These are phyloP conservation scores for Conticribra weissflogii DNA, from an alignment of 108 stramenopile species.

Conservation along the genomic window DNA sequence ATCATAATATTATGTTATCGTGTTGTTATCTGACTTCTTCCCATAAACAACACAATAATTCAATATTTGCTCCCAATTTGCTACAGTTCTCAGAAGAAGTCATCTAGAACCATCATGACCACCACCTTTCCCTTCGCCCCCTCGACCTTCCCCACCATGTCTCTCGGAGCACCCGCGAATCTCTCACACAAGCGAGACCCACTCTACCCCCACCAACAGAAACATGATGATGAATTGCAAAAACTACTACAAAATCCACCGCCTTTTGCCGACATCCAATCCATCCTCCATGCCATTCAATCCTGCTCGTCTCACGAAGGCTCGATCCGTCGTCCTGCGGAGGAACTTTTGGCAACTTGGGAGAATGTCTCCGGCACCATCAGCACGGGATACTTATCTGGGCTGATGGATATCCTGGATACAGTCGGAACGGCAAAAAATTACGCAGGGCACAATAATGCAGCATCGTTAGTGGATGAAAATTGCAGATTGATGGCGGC, in stretches of 20 bases:
- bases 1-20: too few species aligned
- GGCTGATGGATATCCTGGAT: slow-evolving; percentile 16
- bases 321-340: slow-evolving; percentile 10
- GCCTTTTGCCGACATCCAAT: not conserved
- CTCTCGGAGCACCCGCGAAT: slow-evolving; percentile 15
- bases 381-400: slow-evolving; percentile 7
- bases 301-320: slow-evolving; percentile 1
- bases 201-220: not conserved
- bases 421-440: not conserved
- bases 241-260: not conserved
- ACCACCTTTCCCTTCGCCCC: slow-evolving; percentile 6
- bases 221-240: not conserved
- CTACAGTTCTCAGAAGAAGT: too few species aligned
- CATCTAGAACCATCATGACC: not conserved
- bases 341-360: not conserved
- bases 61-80: too few species aligned
- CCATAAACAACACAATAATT: too few species aligned
- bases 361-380: too few species aligned
- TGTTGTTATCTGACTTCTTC: too few species aligned
- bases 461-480: not conserved
- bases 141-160: slow-evolving; percentile 16
- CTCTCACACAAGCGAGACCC: too few species aligned
- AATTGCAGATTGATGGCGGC: slow-evolving; percentile 23
- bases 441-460: not conserved
- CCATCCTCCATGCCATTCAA: slow-evolving; percentile 15